Evolutionary conservation across 371 early-diverging fungal genomes (phyloP).

Genomic region (Conidiobolus incongruus): DNA sequence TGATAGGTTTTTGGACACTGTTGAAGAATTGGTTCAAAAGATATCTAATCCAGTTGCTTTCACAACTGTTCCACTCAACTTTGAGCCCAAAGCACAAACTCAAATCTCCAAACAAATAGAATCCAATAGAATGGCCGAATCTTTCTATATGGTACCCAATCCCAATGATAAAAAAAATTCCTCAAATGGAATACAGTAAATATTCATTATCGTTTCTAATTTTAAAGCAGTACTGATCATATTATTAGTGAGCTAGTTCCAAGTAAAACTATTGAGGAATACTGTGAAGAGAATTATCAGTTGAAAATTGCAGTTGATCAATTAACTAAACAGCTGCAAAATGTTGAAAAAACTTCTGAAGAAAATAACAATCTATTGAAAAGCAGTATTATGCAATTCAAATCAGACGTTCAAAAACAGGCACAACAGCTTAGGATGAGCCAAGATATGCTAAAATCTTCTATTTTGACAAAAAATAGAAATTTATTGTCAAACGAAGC

Average conservation of each 20-base stretch:
- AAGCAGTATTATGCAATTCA: conserved; percentile 6
- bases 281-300: conserved; percentile 38
- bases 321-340: conserved; percentile 27
- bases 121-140: no score
- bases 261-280: conserved; percentile 28
- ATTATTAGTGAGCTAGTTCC: neutral
- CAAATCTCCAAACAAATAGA: no score
- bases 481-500: no score
- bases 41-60: conserved; percentile 52
- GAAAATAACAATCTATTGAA: conserved; percentile 5
- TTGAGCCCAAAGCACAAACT: conserved; percentile 6
- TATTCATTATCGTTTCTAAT: no score
- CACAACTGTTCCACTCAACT: conserved; percentile 36
- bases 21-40: conserved; percentile 45
- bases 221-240: no score
- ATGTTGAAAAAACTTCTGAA: conserved; percentile 32
- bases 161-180: no score
- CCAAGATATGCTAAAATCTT: no score
- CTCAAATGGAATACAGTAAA: no score
- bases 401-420: conserved; percentile 6
- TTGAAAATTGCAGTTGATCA: conserved; percentile 31
- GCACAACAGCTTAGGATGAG: neutral
- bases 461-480: no score
- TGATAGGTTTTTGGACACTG: conserved; percentile 56
- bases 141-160: no score